These are phyloP conservation scores for Colletotrichum tanaceti DNA, from an alignment of 2,329 filamentous ascomycete species.

Conservation along the genomic window DNA sequence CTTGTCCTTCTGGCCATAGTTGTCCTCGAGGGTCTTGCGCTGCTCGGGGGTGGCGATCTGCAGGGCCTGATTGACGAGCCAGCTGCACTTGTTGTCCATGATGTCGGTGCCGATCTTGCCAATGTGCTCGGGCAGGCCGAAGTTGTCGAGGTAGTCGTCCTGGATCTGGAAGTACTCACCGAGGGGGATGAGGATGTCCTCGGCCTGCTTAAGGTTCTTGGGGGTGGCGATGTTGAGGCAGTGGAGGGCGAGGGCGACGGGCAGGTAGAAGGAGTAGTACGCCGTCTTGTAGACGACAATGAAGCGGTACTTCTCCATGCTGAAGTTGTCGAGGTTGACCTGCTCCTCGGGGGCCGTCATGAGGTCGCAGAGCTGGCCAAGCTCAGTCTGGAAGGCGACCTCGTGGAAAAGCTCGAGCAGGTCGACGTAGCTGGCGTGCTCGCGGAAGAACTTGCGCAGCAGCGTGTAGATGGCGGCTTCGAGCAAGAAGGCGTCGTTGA, in stretches of 20 bases:
- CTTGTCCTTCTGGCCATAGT: conserved; percentile 93
- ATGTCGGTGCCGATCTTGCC: conserved; percentile 99
- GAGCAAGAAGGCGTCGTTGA: conserved; percentile 98
- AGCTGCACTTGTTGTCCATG: conserved; percentile 99
- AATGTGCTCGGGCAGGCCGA: conserved; percentile 89
- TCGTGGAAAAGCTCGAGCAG: conserved; percentile 97
- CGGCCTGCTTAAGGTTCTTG: conserved; percentile 87
- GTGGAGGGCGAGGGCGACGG: conserved; percentile 89
- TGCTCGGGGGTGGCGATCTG: conserved; percentile 84
- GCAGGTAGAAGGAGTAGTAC: conserved; percentile 99
- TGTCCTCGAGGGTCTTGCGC: conserved; percentile 85
- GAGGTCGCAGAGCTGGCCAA: conserved; percentile 93
- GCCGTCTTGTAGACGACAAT: conserved; percentile 99
- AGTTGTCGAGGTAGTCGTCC: conserved; percentile 99
- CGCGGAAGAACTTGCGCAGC: conserved; percentile 92
- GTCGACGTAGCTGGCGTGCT: conserved; percentile 88
- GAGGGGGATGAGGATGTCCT: conserved; percentile 94
- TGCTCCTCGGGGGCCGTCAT: conserved; percentile 95
- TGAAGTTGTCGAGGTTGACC: conserved; percentile 95
- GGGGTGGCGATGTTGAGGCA: conserved; percentile 86
- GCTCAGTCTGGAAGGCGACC: conserved; percentile 90
- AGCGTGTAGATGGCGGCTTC: conserved; percentile 91
- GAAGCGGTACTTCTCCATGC: conserved; percentile 93
- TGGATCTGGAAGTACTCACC: conserved; percentile 99
- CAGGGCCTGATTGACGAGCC: conserved; percentile 96